Base-by-base conservation (phyloP, 768 basidiomycete genomes). In the Tubosaeta sp. region DNA sequence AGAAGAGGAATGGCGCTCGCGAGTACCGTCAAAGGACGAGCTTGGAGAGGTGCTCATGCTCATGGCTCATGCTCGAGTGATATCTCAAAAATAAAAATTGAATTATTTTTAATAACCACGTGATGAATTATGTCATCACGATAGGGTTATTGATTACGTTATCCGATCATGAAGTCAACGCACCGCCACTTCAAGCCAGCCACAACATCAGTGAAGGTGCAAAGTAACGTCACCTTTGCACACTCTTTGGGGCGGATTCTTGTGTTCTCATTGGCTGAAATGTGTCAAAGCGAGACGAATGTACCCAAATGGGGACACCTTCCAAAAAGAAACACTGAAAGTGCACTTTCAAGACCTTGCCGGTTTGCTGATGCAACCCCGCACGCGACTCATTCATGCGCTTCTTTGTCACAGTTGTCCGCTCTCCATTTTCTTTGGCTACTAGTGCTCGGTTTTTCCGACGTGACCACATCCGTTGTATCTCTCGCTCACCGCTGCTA, bases 1-100 rank as follows among this genome's bases (percentile, higher is more conserved):
- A 39, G 38, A 39, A 12, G 38, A 39, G 11, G 65, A 56, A 42
- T 58, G 51, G 39, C 65, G 65, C 29, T 66, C 64, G 16, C 59
- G 66, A 6, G 59, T 53, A 3, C 57, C 33, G 48, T 61, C 57
- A 33, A 59, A 43, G 14, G 53, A 54, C 2, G 65, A 47, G 51
- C 33, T 35, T 17, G 50, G 43, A 19, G 54, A 45, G 9, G 54
- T 57, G 53, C 22, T 22, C 22, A 22, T 22, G 22, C 50, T 66
- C 64, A 65, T 65, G 35, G 38, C 26, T 14, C 41, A 29, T 27
- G 12, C 22, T 43, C 27, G 43, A 42, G 41, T 25, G 31, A 46
- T 46, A 46, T 46, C 44, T 34, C 32, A 35, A 34, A 43, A 33
- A 46, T 33, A 46, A 46, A 34, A 46, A 34, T 34, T 46, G 13